phyloP scores from a whole-genome alignment of 306 rosid species.

The Gleditsia sinensis region DNA sequence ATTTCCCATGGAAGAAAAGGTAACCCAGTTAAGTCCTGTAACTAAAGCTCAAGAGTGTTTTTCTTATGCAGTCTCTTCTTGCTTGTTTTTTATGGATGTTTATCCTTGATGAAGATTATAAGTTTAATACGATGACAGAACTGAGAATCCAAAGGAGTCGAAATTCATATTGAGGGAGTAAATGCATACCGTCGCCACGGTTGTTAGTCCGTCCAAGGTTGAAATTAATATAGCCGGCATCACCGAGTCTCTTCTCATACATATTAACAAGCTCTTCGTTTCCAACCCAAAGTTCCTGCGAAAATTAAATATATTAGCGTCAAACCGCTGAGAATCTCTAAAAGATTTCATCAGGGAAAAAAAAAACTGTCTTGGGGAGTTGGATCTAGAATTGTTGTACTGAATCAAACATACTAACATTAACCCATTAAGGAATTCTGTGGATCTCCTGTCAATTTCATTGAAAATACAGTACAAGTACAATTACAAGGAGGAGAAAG shows the following conservation, averaged over 20 bases:
- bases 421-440: conserved; percentile 13
- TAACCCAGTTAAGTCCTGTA: neutral
- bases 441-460: neutral
- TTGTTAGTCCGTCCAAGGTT: conserved; percentile 93
- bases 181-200: conserved; percentile 88
- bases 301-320: conserved; percentile 15
- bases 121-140: conserved; percentile 3
- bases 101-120: neutral
- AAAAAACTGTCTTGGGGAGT: neutral
- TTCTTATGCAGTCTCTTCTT: neutral
- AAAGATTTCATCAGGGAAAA: neutral
- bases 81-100: neutral
- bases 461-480: neutral
- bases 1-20: neutral
- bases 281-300: conserved; percentile 86
- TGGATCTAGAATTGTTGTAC: too few species aligned
- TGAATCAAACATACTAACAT: too few species aligned
- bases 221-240: conserved; percentile 77
- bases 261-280: conserved; percentile 80
- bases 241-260: conserved; percentile 71
- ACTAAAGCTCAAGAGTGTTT: neutral
- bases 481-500: neutral
- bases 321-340: neutral
- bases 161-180: conserved; percentile 11
- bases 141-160: neutral